A percentile compares a stretch with the other conserved stretches of the same genome.
Evolutionary conservation across 768 basidiomycete species (phyloP).

Genomic region (Peribolospora baueri): DNA sequence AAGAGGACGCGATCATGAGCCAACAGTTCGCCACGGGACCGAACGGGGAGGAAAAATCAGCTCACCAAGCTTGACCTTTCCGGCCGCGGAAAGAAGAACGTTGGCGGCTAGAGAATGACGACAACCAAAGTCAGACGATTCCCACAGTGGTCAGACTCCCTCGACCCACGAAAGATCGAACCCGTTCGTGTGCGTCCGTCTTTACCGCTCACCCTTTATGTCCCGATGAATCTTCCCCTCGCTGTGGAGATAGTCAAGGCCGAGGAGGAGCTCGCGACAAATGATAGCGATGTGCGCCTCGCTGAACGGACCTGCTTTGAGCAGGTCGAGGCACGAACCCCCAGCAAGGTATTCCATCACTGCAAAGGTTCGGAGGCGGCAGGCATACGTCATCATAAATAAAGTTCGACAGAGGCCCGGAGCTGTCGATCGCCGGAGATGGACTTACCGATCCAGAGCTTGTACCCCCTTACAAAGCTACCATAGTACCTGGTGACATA

Average conservation of each 20-base stretch:
- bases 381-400: not conserved
- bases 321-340: slow-evolving; percentile 90
- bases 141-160: not conserved
- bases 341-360: slow-evolving; percentile 98
- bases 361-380: slow-evolving; percentile 2
- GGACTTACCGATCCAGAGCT: slow-evolving; percentile 61
- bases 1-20: not conserved
- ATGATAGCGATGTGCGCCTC: slow-evolving; percentile 88
- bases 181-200: too few relatives aligned
- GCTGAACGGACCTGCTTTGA: slow-evolving; percentile 71
- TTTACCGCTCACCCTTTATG: slow-evolving; percentile 35
- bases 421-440: too few relatives aligned
- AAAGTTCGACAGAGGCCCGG: too few relatives aligned
- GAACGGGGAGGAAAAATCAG: not conserved
- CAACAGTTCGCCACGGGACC: too few relatives aligned
- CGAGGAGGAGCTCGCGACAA: slow-evolving; percentile 72
- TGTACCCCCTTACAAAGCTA: slow-evolving; percentile 86
- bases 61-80: slow-evolving; percentile 63
- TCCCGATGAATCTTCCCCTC: slow-evolving; percentile 95
- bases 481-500: slow-evolving; percentile 92
- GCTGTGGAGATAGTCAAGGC: slow-evolving; percentile 84
- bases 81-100: slow-evolving; percentile 63
- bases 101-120: slow-evolving; percentile 45
- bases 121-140: not conserved
- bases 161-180: too few relatives aligned